These are phyloP conservation scores for Pestalotiopsis sp. DNA, from an alignment of 2,329 filamentous ascomycete species.

Conservation along the genomic window DNA sequence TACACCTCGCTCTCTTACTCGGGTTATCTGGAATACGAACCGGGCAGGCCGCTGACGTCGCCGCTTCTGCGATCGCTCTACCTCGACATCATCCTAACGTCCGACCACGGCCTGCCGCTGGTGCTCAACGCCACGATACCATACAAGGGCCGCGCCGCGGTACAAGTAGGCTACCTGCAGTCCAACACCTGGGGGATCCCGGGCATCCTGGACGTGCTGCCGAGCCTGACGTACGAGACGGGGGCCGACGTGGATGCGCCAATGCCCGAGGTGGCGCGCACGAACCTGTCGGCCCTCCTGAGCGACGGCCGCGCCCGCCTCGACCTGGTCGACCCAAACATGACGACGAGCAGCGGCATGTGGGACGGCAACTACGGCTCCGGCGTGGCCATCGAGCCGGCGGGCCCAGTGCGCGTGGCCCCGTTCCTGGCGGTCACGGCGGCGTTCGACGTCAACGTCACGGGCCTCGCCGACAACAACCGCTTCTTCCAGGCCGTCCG, in stretches of 20 bases:
- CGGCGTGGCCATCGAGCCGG: background rate
- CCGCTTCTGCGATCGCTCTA: constrained; percentile 36
- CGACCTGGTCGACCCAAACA: background rate
- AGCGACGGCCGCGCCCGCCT: background rate
- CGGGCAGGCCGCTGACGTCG: constrained; percentile 32
- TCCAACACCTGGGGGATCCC: background rate
- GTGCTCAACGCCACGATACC: constrained; percentile 36
- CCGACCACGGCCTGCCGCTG: constrained; percentile 39
- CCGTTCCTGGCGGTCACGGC: background rate
- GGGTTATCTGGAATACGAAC: constrained; percentile 44
- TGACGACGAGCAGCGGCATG: background rate
- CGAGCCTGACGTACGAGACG: background rate
- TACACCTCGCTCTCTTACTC: constrained; percentile 41
- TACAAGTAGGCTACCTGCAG: background rate
- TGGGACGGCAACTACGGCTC: constrained; percentile 2
- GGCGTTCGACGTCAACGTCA: background rate
- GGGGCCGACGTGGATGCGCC: background rate
- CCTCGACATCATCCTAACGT: constrained; percentile 44
- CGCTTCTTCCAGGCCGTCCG: background rate
- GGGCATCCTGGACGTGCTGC: background rate
- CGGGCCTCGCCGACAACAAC: background rate
- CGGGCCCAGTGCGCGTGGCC: background rate
- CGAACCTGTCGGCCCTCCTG: background rate
- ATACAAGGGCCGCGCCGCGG: constrained; percentile 22
- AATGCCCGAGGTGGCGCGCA: background rate